phyloP scores from a whole-genome alignment of 768 basidiomycete species.

The Mycena kentingensis region DNA sequence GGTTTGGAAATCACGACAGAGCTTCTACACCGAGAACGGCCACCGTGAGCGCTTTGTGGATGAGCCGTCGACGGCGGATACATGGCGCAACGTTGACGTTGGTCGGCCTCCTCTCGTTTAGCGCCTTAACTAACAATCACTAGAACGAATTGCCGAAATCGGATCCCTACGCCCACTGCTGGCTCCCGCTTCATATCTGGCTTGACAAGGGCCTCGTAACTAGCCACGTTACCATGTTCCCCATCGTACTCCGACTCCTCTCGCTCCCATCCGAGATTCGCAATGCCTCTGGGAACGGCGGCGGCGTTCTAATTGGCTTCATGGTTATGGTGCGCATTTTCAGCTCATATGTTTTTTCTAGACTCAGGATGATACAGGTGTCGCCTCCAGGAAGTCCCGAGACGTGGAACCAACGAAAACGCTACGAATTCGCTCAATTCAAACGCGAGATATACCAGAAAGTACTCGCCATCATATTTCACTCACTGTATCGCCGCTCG shows the following conservation, averaged over 20 bases:
- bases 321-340: slow-evolving; percentile 30
- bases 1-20: not conserved
- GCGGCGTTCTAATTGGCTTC: slow-evolving; percentile 31
- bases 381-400: slow-evolving; percentile 27
- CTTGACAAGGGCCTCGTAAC: slow-evolving; percentile 33
- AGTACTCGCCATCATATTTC: slow-evolving; percentile 26
- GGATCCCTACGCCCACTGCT: slow-evolving; percentile 25
- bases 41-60: slow-evolving; percentile 35
- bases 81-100: slow-evolving; percentile 32
- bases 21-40: not conserved
- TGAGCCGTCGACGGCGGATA: slow-evolving; percentile 31
- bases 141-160: slow-evolving; percentile 23
- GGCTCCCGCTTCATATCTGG: slow-evolving; percentile 32
- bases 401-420: slow-evolving; percentile 19
- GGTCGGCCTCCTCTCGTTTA: slow-evolving; percentile 5
- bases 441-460: slow-evolving; percentile 35
- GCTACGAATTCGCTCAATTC: slow-evolving; percentile 29
- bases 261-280: slow-evolving; percentile 32
- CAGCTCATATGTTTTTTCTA: not conserved
- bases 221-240: slow-evolving; percentile 28
- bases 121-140: not conserved
- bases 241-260: slow-evolving; percentile 29
- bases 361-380: slow-evolving; percentile 16
- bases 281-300: slow-evolving; percentile 36
- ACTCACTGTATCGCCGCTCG: slow-evolving; percentile 20